phyloP scores from a whole-genome alignment of 768 basidiomycete species.

The Hemileccinum impolitum region DNA sequence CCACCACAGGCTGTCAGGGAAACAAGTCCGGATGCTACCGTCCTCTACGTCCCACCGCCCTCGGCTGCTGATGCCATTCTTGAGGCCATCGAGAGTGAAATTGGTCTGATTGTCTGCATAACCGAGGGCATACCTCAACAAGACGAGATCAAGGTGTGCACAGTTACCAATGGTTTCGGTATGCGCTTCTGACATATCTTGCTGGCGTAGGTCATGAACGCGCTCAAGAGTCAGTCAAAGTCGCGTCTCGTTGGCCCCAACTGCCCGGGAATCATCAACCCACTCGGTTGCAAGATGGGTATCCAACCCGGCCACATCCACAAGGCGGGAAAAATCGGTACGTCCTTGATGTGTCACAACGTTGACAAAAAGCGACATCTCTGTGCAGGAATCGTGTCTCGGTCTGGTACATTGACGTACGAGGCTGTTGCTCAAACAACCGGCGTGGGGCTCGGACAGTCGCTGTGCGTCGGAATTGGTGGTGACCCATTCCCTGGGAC shows the following conservation, averaged over 20 bases:
- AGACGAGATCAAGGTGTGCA: conserved; percentile 85
- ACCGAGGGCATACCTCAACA: conserved; percentile 98
- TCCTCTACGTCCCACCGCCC: conserved; percentile 98
- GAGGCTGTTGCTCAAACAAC: conserved; percentile 99
- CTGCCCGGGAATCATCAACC: conserved; percentile 98
- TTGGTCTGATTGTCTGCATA: conserved; percentile 95
- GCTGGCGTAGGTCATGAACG: conserved; percentile 74
- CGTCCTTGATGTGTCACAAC: conserved; percentile 14
- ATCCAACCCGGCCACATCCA: conserved; percentile 99
- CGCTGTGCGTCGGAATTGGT: conserved; percentile 94
- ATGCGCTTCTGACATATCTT: background rate
- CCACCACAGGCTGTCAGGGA: conserved; percentile 74
- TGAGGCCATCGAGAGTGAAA: conserved; percentile 98
- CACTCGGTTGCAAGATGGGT: conserved; percentile 98
- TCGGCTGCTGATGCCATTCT: conserved; percentile 95
- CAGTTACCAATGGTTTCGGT: background rate
- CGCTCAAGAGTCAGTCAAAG: conserved; percentile 88
- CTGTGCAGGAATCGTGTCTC: conserved; percentile 80
- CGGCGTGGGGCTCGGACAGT: conserved; percentile 92
- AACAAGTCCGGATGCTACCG: conserved; percentile 85
- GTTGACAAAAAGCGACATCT: background rate
- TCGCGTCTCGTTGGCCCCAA: conserved; percentile 98
- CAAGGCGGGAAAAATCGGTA: conserved; percentile 92
- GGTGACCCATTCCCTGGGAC: conserved; percentile 98
- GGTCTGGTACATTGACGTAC: conserved; percentile 95